phyloP scores from a whole-genome alignment of 164 flowering plant species.

The Chimonanthus praecox region DNA sequence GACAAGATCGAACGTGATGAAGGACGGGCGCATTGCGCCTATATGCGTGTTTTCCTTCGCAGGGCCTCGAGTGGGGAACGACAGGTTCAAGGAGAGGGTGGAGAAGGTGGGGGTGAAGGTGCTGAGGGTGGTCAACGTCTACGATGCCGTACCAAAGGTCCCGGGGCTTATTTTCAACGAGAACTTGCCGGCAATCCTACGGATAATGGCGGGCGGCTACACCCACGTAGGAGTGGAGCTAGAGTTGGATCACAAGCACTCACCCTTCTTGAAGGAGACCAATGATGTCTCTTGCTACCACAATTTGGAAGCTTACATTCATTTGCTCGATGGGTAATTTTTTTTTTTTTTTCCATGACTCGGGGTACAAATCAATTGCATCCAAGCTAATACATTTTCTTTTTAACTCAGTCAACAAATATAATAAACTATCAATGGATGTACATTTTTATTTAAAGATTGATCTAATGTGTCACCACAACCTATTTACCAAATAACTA shows the following conservation, averaged over 20 bases:
- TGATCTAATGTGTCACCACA: too few species aligned
- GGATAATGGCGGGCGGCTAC: constrained; percentile 22
- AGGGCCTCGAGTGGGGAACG: constrained; percentile 60
- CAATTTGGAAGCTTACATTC: constrained; percentile 47
- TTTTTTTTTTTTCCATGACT: background rate
- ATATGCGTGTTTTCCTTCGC: constrained; percentile 30
- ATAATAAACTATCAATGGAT: too few species aligned
- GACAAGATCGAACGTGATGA: constrained; percentile 35
- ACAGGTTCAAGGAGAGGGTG: constrained; percentile 46
- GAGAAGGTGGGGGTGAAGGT: constrained; percentile 64
- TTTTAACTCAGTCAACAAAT: too few species aligned
- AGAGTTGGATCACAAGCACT: constrained; percentile 28
- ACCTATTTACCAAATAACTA: too few species aligned
- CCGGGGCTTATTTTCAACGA: constrained; percentile 29
- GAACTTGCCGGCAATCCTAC: constrained; percentile 36
- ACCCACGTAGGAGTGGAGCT: constrained; percentile 60
- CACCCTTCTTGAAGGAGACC: constrained; percentile 29
- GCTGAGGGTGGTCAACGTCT: constrained; percentile 52
- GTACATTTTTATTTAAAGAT: too few species aligned
- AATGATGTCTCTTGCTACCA: constrained; percentile 28
- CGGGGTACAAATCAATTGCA: too few species aligned
- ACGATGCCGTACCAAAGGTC: constrained; percentile 35
- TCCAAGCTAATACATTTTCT: too few species aligned
- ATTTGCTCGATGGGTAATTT: constrained; percentile 19
- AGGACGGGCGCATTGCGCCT: constrained; percentile 18